Conservation (phyloP, 2,329 filamentous ascomycete species). For the Penicillium sp. region DNA sequence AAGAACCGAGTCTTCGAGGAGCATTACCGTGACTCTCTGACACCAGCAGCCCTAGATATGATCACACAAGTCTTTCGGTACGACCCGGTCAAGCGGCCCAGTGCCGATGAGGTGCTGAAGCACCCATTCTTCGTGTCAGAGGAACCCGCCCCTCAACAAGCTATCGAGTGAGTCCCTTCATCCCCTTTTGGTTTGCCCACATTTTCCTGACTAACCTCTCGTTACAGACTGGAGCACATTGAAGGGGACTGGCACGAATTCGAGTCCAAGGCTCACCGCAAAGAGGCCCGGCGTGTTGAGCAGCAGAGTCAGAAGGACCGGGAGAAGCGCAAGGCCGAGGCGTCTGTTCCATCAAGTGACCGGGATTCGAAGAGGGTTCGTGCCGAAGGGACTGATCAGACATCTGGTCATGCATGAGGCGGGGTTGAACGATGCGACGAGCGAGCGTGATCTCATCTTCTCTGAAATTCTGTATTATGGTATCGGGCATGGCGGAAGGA, state of each 20-base stretch:
- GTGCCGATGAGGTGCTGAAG: slow-evolving; percentile 78
- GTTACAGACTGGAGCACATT: slow-evolving; percentile 69
- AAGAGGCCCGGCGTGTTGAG: slow-evolving; percentile 64
- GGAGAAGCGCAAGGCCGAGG: slow-evolving; percentile 52
- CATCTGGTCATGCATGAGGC: slow-evolving; percentile 1
- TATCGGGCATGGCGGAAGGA: slow-evolving; percentile 19
- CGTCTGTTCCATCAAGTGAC: slow-evolving; percentile 39
- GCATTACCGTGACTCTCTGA: slow-evolving; percentile 76
- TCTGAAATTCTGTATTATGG: slow-evolving; percentile 13
- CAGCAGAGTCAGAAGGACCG: slow-evolving; percentile 50
- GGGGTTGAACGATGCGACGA: not conserved
- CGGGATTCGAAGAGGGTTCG: slow-evolving; percentile 46
- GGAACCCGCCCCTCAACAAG: slow-evolving; percentile 74
- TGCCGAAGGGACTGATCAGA: slow-evolving; percentile 33
- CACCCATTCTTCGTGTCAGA: slow-evolving; percentile 89
- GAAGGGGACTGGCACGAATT: slow-evolving; percentile 99
- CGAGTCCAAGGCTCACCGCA: slow-evolving; percentile 90
- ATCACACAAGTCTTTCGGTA: slow-evolving; percentile 84
- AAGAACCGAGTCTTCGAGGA: slow-evolving; percentile 77
- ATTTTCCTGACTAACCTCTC: not conserved
- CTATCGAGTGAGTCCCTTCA: slow-evolving; percentile 69
- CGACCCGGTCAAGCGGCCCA: slow-evolving; percentile 81
- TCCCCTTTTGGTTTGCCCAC: not conserved
- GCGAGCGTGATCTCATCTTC: not conserved
- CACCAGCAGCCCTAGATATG: slow-evolving; percentile 79